A percentile compares a stretch with the other conserved stretches of the same genome.
phyloP scores from a whole-genome alignment of 2,329 filamentous ascomycete species.

The Sporothrix brunneoviolacea region DNA sequence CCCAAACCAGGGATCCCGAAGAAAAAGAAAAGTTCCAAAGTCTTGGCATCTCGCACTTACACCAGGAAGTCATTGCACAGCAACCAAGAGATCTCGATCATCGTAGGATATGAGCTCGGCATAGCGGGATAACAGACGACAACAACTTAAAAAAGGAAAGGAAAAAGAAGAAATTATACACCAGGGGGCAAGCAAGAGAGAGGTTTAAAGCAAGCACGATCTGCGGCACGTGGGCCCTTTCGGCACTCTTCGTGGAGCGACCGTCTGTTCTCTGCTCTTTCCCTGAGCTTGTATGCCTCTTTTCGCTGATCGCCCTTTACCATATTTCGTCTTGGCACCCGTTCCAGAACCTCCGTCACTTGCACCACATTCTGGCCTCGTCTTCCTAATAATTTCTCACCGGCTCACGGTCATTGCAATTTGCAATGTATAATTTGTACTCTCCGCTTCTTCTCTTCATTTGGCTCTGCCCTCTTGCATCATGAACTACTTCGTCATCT shows the following conservation, averaged over 20 bases:
- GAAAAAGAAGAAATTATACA: neutral
- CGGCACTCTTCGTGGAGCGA: neutral
- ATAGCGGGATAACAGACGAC: no score
- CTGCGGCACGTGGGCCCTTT: slow-evolving; percentile 1
- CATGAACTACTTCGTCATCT: neutral
- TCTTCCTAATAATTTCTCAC: no score
- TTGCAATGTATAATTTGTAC: no score
- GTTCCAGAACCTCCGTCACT: no score
- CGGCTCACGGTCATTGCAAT: no score
- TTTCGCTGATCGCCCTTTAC: neutral
- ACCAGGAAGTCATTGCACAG: neutral
- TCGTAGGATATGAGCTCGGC: no score
- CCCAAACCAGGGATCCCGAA: neutral
- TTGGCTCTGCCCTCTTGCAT: neutral
- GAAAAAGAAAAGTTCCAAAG: neutral
- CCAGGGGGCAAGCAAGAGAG: neutral
- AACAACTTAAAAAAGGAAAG: no score
- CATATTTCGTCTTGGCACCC: neutral
- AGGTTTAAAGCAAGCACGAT: neutral
- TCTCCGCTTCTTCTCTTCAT: neutral
- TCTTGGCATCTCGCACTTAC: slow-evolving; percentile 11
- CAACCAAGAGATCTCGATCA: neutral
- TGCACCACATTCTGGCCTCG: no score
- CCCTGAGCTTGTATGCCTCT: neutral
- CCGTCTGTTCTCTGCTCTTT: neutral